Base-by-base conservation (phyloP, 2,329 filamentous ascomycete species). In the Colletotrichum musae region DNA sequence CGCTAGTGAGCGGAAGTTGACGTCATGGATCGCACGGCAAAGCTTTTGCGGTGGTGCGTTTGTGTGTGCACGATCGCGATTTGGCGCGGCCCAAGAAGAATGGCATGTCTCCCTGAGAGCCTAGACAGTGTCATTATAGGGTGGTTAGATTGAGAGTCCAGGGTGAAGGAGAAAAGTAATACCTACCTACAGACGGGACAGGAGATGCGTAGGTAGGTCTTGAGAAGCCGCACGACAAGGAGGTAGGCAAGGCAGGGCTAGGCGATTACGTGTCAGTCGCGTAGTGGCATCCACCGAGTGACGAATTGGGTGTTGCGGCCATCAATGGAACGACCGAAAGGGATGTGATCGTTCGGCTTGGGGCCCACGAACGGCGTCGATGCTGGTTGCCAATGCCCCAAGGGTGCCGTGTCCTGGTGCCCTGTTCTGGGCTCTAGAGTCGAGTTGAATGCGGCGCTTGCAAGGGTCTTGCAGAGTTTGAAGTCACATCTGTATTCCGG, bases 1-100 rank as follows among this genome's bases (percentile, higher is more conserved):
- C 62, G 52, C 57, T 57, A 63, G 48, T 56, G 59, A 69, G 45
- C 18, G 10, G 45, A 16, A 16, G 39, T 57, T 71, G 59, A 71
- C 65, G 69, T 71, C 69, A 71, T 71, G 65, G 56, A 71, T 64
- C 53, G 64, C 47, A 50, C 24, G 26, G 16, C 10, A 56, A 53
- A 21, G 43, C 39, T 57, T 45, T 51, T 16, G 28, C 28, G 28
- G 21, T 59, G 43, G 41, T 59, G 39, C 43, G 54, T 45, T 32
- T 36, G 32, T n/a, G 36, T 36, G 21, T 16, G 39, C 50, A 36
- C 50, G 62, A 69, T 69, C 62, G 36, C 56, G 63, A 59, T 60
- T 60, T 39, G 60, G 36, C 26, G 41, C 47, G 28, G 15, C n/a
- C 9, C 4, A 36, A 63, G 36, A 15, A 26, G 51, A 62, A 21